Percentiles rank a stretch among this genome's conserved stretches.
Conservation (phyloP, 192 early-diverging fungal species). For the Dissophora globulifera region DNA sequence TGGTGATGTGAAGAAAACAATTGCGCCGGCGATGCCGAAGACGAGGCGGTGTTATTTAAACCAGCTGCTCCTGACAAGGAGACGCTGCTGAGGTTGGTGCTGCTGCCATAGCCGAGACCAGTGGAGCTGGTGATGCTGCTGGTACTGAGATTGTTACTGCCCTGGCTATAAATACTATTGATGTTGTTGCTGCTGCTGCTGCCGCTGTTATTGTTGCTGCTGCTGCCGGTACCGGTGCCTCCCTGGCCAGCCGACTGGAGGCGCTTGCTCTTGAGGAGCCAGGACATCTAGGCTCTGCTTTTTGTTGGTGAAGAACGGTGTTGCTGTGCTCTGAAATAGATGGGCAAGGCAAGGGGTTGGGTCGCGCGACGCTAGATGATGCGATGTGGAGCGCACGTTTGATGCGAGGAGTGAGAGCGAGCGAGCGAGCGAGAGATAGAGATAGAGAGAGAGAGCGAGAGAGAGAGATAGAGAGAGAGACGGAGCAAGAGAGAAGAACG, state of each 20-base stretch:
- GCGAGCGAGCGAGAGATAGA: too few species aligned
- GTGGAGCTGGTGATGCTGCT: constrained; percentile 13
- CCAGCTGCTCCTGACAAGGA: constrained; percentile 14
- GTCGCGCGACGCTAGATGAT: too few species aligned
- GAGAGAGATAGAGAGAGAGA: too few species aligned
- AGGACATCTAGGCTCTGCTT: constrained; percentile 35
- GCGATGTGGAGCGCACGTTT: neutral
- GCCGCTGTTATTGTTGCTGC: constrained; percentile 18
- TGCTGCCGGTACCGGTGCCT: constrained; percentile 16
- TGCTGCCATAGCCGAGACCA: constrained; percentile 19
- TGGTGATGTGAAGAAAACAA: constrained; percentile 31
- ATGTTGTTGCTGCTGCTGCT: constrained; percentile 11
- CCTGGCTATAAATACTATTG: constrained; percentile 52
- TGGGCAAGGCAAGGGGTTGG: too few species aligned
- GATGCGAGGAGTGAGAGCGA: neutral
- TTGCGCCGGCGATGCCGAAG: constrained; percentile 22
- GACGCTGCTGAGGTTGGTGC: constrained; percentile 36
- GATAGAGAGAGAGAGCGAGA: too few species aligned
- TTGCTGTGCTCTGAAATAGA: too few species aligned
- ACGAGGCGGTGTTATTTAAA: constrained; percentile 23
- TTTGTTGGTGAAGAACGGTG: constrained; percentile 2
- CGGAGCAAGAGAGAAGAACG: neutral
- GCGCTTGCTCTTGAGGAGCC: constrained; percentile 55
- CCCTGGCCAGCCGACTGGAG: constrained; percentile 45
- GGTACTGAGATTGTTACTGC: constrained; percentile 40